Conservation (phyloP, 1,284 basidiomycete genomes). For the Cryptococcus sp. region DNA sequence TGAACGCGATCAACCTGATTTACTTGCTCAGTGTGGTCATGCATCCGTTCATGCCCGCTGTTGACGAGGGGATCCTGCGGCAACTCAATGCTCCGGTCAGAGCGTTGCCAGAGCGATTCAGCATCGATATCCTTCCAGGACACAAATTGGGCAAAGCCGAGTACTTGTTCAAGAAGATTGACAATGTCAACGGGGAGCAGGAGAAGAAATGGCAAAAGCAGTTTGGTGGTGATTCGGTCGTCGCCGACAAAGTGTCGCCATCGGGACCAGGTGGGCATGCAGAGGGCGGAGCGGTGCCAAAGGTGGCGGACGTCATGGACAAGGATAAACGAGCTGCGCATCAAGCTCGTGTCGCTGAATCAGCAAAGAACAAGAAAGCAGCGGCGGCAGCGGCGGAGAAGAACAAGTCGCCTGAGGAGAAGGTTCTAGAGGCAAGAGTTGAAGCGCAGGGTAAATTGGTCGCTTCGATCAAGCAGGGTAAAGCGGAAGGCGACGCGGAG, state of each 20-base stretch:
- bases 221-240: slow-evolving; percentile 68
- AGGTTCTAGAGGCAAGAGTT: slow-evolving; percentile 61
- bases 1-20: slow-evolving; percentile 89
- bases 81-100: slow-evolving; percentile 91
- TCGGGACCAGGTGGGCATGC: slow-evolving; percentile 40
- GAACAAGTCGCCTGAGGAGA: slow-evolving; percentile 53
- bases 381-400: slow-evolving; percentile 38
- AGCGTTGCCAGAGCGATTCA: slow-evolving; percentile 65
- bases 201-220: slow-evolving; percentile 76
- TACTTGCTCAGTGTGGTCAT: slow-evolving; percentile 82
- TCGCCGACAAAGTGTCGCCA: slow-evolving; percentile 33
- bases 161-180: slow-evolving; percentile 92
- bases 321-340: slow-evolving; percentile 43
- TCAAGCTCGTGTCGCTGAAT: slow-evolving; percentile 24
- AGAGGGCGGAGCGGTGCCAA: slow-evolving; percentile 43
- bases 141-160: slow-evolving; percentile 84
- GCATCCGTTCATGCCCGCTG: slow-evolving; percentile 96
- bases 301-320: slow-evolving; percentile 35
- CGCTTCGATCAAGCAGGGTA: slow-evolving; percentile 66
- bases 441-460: slow-evolving; percentile 72
- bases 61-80: slow-evolving; percentile 73
- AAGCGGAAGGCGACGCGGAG: slow-evolving; percentile 57
- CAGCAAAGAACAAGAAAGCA: slow-evolving; percentile 39
- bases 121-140: slow-evolving; percentile 81
- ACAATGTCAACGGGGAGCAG: slow-evolving; percentile 69